Base-by-base conservation (phyloP, 192 early-diverging fungal species). In the Chytriomyces hyalinus region DNA sequence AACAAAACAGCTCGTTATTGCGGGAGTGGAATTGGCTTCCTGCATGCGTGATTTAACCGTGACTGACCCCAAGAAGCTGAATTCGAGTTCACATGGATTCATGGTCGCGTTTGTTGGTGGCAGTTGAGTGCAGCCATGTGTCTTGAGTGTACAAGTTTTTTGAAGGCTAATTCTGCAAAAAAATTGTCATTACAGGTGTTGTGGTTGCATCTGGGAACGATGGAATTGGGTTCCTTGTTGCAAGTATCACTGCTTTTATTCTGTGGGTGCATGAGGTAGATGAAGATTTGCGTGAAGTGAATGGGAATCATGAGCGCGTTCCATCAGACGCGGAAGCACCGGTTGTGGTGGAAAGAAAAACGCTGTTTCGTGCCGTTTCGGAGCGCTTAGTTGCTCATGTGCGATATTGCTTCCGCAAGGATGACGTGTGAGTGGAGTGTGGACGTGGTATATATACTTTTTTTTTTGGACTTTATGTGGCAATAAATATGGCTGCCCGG, bases 21-120 rank as follows among this genome's bases (percentile, higher is more conserved):
- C 94, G 48, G 91, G 93, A 62, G 81, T 92, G 13, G 94, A 96
- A 82, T 82, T 97, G 66, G 84, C 86, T 5, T 83, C 84, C 44
- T 64, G 80, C 26, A 81, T 89, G 13, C 77, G 84, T 50, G 85
- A 89, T 50, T 77, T 86, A n/a, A 89, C 88, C 5, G 70, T 82
- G 80, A 51, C 67, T 70, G 68, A 76, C 7, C 11, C 10, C 80
- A 70, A 26, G 80, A 87, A 53, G 80, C 78, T 61, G 84, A 60
- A 49, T 9, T 49, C 48, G 11, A 46, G 36, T 13, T 20, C 59
- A 6, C 20, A 73, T 63, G 70, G 50, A 24, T 67, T 78, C 43
- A 46, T 78, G 50, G 51, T 70, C 11, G 61, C 64, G 4, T 67
- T 62, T 62, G 67, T 78, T 7, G 66, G 60, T 46, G 65, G 65